Conservation (phyloP, 345 rosid genomes). For the Heritiera fomes region DNA sequence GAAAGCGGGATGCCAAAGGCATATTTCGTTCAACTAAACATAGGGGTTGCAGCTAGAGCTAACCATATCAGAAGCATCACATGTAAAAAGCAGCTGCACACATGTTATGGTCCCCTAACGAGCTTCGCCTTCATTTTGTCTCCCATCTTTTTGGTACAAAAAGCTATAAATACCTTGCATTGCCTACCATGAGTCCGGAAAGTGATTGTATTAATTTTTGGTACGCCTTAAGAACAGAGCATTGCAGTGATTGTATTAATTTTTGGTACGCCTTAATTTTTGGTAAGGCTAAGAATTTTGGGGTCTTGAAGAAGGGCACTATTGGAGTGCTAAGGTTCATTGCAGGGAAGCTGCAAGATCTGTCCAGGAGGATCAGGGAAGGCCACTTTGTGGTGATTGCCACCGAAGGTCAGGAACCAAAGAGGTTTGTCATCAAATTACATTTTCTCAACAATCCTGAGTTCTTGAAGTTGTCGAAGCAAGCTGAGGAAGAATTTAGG, state of each 20-base stretch:
- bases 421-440: slow-evolving; percentile 33
- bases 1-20: background rate
- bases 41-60: slow-evolving; percentile 7
- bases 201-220: background rate
- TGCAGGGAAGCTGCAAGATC: slow-evolving; percentile 27
- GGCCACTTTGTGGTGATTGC: slow-evolving; percentile 56
- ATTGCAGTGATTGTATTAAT: background rate
- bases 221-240: background rate
- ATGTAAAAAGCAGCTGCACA: background rate
- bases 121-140: slow-evolving; percentile 7
- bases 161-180: background rate
- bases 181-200: background rate
- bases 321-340: slow-evolving; percentile 23
- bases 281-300: slow-evolving; percentile 16
- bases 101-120: slow-evolving; percentile 16
- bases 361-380: slow-evolving; percentile 37
- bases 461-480: slow-evolving; percentile 37
- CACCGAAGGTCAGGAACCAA: slow-evolving; percentile 26
- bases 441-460: slow-evolving; percentile 33
- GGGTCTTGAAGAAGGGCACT: slow-evolving; percentile 7
- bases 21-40: background rate
- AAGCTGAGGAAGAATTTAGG: slow-evolving; percentile 39
- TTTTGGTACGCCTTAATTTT: slow-evolving; percentile 4
- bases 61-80: slow-evolving; percentile 1
- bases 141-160: background rate